Base-by-base conservation (phyloP, 2,329 filamentous ascomycete species). In the Fonsecaea pedrosoi region DNA sequence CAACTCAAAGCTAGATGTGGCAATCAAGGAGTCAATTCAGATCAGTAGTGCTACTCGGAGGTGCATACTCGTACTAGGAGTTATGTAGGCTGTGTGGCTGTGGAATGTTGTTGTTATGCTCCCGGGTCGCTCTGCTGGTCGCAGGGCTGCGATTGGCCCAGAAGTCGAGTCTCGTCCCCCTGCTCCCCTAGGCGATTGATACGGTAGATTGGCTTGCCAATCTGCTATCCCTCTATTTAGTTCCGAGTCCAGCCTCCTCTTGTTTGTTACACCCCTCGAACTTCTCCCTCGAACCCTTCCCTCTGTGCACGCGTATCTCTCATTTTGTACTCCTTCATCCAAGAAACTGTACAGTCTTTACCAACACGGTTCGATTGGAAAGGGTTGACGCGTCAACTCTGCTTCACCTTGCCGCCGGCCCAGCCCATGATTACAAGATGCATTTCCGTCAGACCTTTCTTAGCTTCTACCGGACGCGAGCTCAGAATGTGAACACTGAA, bases 371-470 rank as follows among this genome's bases (percentile, higher is more conserved):
- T 35, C 38, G 6, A 10, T 60, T 30, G 34, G 37, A n/a, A 30
- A 15, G 10, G 4, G 32, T 62, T 37, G 68, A 70, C 68, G 68
- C 68, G 68, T 70, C 54, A 7, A 62, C 18, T 30, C 34, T 32
- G 8, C 38, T 42, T 10, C 32, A 40, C 9, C 56, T 32, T 45
- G 53, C 13, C 38, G 45, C 48, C 54, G 54, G 37, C 65, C 32
- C 34, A 38, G 38, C 56, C 21, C 53, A 32, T 34, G 34, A 12
- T 40, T 25, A 35, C 63, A 62, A 68, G 35, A 74, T 74, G 72
- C 72, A 68, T 61, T 65, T 74, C 13, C 69, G 70, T 12, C 72
- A 74, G 54, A 67, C 64, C 37, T 63, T 69, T 18, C 67, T 74
- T 42, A 72, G 59, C 59, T 74, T 74, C 54, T 70, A 67, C 64